Conservation (phyloP, 345 rosid species). For the Citrus maxima region DNA sequence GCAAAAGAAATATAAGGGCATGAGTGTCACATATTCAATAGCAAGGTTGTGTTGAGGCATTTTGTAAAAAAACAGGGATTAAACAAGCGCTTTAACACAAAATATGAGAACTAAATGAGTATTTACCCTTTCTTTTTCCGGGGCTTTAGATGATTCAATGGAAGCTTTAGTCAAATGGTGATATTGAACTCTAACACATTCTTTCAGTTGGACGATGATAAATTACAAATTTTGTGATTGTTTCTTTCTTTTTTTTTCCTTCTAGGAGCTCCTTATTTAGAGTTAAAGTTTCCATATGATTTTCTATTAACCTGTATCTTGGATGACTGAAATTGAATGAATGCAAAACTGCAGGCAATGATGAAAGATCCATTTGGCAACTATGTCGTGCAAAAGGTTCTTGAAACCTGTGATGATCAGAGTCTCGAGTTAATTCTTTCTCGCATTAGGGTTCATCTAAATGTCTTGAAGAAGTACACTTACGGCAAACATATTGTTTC, state of each 20-base stretch:
- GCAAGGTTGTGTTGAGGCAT: too few relatives aligned
- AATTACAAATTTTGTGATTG: neutral
- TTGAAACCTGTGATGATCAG: slow-evolving; percentile 88
- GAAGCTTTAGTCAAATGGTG: neutral
- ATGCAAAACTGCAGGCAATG: slow-evolving; percentile 70
- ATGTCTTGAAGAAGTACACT: slow-evolving; percentile 85
- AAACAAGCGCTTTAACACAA: too few relatives aligned
- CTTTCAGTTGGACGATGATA: neutral
- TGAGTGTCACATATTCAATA: too few relatives aligned
- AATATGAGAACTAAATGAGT: too few relatives aligned
- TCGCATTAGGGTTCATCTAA: slow-evolving; percentile 85
- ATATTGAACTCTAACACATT: neutral
- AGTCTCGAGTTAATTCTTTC: slow-evolving; percentile 79
- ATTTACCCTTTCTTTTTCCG: neutral
- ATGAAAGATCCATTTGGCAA: slow-evolving; percentile 99
- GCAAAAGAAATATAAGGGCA: too few relatives aligned
- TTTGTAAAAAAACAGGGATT: too few relatives aligned
- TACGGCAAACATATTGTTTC: slow-evolving; percentile 97
- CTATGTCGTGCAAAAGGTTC: slow-evolving; percentile 94
- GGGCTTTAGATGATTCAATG: neutral
- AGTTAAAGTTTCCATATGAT: neutral
- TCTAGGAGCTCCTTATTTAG: too few relatives aligned
- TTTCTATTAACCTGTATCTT: neutral
- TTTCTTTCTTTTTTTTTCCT: neutral
- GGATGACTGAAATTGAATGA: neutral